Conservation (phyloP, 805 yeast genomes). For the Clavispora santaluciae region DNA sequence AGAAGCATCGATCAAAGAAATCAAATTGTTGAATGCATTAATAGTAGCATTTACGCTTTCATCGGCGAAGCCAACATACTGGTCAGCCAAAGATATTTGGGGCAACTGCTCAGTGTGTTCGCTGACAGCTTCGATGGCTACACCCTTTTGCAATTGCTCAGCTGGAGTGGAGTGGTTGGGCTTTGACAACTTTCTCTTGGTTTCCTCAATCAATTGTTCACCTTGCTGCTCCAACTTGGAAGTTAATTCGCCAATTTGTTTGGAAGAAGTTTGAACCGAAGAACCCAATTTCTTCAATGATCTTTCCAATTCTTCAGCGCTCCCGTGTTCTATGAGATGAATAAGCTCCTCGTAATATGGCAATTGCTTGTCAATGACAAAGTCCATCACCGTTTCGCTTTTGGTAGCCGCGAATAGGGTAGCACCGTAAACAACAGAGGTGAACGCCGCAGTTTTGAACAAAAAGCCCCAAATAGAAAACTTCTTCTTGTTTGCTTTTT, state of each 20-base stretch:
- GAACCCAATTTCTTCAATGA: conserved; percentile 14
- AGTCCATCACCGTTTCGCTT: conserved; percentile 40
- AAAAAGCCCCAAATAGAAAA: conserved; percentile 29
- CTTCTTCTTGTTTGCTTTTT: conserved; percentile 20
- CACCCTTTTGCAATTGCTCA: conserved; percentile 39
- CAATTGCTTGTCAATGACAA: conserved; percentile 38
- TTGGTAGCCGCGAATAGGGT: conserved; percentile 39
- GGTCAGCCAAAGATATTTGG: conserved; percentile 22
- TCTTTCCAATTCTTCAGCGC: conserved; percentile 26
- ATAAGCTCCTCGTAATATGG: conserved; percentile 40
- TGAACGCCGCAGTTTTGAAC: conserved; percentile 24
- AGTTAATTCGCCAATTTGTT: conserved; percentile 30
- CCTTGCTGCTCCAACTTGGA: conserved; percentile 28
- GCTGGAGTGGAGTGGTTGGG: conserved; percentile 27
- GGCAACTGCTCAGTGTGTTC: conserved; percentile 31
- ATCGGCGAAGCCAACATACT: conserved; percentile 23
- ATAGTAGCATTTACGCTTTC: conserved; percentile 31
- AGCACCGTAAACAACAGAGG: conserved; percentile 33
- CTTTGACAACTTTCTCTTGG: conserved; percentile 27
- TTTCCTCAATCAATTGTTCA: conserved; percentile 32
- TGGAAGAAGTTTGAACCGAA: conserved; percentile 26
- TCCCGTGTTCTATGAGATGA: conserved; percentile 33
- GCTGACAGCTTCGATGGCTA: conserved; percentile 30
- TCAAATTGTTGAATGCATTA: conserved; percentile 35
- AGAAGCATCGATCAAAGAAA: conserved; percentile 30